phyloP scores from a whole-genome alignment of 1,139 yeast species.

The Candida sp. region DNA sequence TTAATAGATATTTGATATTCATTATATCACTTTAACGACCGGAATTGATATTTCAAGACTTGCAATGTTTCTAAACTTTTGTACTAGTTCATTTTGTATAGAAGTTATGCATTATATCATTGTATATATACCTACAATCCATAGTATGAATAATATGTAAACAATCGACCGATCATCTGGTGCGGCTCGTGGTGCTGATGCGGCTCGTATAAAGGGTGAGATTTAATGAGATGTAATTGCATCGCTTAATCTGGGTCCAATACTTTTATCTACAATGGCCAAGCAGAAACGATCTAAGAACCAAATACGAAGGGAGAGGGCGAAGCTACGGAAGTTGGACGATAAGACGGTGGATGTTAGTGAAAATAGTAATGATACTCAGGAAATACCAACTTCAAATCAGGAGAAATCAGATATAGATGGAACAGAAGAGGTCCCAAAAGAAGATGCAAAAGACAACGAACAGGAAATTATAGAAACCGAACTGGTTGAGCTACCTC shows the following conservation, averaged over 20 bases:
- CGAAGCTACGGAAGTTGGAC: conserved; percentile 45
- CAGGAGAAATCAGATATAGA: background rate
- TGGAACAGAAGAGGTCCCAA: background rate
- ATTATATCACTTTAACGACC: too few species aligned
- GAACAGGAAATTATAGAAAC: background rate
- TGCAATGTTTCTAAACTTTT: too few species aligned
- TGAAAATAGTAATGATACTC: background rate
- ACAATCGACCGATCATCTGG: background rate
- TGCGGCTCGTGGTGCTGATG: background rate
- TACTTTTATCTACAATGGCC: conserved; percentile 12
- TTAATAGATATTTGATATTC: too few species aligned
- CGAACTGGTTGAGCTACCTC: background rate
- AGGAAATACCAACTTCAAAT: background rate
- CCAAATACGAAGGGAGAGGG: conserved; percentile 62
- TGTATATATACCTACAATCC: background rate
- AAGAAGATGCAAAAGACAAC: too few species aligned
- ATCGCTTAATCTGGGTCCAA: background rate
- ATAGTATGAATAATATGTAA: too few species aligned
- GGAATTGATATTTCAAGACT: too few species aligned
- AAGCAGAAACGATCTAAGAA: conserved; percentile 45
- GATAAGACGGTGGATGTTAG: background rate
- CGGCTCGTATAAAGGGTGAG: background rate
- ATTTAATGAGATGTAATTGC: background rate
- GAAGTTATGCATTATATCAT: background rate
- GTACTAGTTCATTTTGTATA: background rate